phyloP scores from a whole-genome alignment of 2,329 filamentous ascomycete genomes.

The Cytospora piceae region DNA sequence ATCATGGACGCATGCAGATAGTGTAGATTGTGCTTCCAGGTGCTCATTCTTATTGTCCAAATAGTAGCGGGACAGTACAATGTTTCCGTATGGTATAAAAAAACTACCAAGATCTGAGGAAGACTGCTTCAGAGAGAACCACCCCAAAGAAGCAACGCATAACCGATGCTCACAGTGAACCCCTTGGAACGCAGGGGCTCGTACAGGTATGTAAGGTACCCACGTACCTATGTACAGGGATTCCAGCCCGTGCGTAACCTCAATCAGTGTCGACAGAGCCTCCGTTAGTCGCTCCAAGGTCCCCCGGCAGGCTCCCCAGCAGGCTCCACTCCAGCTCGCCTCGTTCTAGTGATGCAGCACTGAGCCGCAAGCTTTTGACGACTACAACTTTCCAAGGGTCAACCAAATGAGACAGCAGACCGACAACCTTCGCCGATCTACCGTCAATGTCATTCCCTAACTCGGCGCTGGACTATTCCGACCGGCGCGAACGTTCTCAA shows the following conservation, averaged over 20 bases:
- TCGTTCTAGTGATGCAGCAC: constrained; percentile 15
- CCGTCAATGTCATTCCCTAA: constrained; percentile 11
- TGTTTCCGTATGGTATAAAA: too few relatives aligned
- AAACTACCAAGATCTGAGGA: too few relatives aligned
- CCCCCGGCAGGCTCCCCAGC: background rate
- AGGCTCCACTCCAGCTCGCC: constrained; percentile 23
- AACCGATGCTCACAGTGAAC: background rate
- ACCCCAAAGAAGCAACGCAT: too few relatives aligned
- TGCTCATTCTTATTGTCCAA: too few relatives aligned
- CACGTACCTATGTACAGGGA: background rate
- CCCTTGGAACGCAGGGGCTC: too few relatives aligned
- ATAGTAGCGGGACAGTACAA: too few relatives aligned
- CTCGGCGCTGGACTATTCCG: constrained; percentile 13
- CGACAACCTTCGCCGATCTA: constrained; percentile 9
- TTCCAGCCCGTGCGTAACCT: background rate
- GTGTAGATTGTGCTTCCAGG: too few relatives aligned
- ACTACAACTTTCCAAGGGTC: constrained; percentile 5
- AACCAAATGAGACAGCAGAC: constrained; percentile 13
- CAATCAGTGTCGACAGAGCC: background rate
- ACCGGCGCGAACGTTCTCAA: constrained; percentile 29
- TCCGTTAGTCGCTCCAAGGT: background rate
- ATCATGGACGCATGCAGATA: too few relatives aligned
- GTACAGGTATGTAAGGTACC: background rate
- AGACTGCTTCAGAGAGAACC: too few relatives aligned
- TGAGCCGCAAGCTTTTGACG: constrained; percentile 2